A percentile compares a stretch with the other conserved stretches of the same genome.
These are phyloP conservation scores for Acer negundo DNA, from an alignment of 345 rosid genomes.

Conservation along the genomic window DNA sequence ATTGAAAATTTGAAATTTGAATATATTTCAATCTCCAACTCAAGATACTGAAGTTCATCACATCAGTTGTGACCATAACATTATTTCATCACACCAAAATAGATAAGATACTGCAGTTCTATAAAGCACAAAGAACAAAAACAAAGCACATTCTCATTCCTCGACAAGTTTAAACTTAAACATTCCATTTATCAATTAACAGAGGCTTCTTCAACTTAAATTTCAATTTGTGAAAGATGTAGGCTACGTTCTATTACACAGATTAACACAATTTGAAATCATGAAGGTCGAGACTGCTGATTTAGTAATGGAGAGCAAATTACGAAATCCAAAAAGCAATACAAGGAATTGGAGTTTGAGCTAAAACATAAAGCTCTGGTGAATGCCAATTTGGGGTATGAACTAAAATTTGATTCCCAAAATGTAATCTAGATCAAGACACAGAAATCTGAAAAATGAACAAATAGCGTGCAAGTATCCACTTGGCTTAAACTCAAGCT, in stretches of 20 bases:
- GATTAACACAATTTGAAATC: background rate
- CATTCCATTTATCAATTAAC: background rate
- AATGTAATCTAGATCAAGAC: constrained; percentile 22
- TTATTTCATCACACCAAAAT: background rate
- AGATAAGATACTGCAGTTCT: background rate
- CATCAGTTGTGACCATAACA: background rate
- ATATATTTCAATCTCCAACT: no score
- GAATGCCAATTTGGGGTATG: constrained; percentile 10
- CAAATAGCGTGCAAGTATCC: background rate
- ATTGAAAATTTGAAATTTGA: background rate
- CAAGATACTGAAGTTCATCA: no score
- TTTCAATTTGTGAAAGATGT: background rate
- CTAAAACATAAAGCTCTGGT: background rate
- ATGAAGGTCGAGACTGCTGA: background rate
- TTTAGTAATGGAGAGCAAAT: background rate
- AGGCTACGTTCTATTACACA: background rate
- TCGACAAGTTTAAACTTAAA: background rate
- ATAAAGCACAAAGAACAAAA: background rate
- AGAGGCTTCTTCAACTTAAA: background rate
- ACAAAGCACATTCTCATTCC: background rate
- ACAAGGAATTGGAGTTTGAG: background rate
- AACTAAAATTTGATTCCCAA: background rate
- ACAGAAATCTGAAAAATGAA: background rate
- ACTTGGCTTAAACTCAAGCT: constrained; percentile 21
- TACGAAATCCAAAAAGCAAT: background rate